Base-by-base conservation (phyloP, 2,329 filamentous ascomycete species). In the Epichloe sp. region DNA sequence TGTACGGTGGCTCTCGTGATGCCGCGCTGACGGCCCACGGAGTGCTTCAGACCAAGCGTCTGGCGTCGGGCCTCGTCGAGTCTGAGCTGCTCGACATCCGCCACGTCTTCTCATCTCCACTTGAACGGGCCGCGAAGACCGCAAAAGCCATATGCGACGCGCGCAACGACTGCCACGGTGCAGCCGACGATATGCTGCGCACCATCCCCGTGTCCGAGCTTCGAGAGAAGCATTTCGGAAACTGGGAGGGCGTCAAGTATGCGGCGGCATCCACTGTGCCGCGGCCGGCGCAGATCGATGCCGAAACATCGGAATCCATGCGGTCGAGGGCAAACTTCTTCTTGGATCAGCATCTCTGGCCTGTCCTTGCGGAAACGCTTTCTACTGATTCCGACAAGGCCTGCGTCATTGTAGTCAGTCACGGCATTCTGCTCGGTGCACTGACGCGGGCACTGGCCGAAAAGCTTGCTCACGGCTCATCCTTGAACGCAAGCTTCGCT, bases 1-100 rank as follows among this genome's bases (percentile, higher is more conserved):
- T 87, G 53, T 90, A 86, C 49, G 89, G 89, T 59, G 89, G 89
- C 53, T 79, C 81, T 48, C 85, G 82, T 64, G 87, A 95, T 68
- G 91, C 88, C 1, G 71, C 80, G 41, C 73, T 95, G 59, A 95
- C 89, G 23, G 83, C 81, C 56, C 87, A 95, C 68, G 89, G 89
- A 51, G 77, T 85, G 48, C 75, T 90, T 47, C 89, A 95, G 66
- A 81, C 86, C n/a, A 78, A 76, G 44, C 79, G 80, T 34, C 74
- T 95, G 1, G 88, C 80, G 31, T 64, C 74, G 15, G 74, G 86
- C 59, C 77, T 95, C 5, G 67, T 69, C 1, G 54, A 59, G 31
- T 34, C 36, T 6, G 50, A 40, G 26, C 52, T 54, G 26, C 52
- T 54, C 59, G 61, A 17, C 55, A 58, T 87, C 57, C 76, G 72